Evolutionary conservation across 495 filamentous ascomycete genomes (phyloP), one percentile per base, ranked within the genome.

Genomic region (Hypoxylon crocopeplum): DNA sequence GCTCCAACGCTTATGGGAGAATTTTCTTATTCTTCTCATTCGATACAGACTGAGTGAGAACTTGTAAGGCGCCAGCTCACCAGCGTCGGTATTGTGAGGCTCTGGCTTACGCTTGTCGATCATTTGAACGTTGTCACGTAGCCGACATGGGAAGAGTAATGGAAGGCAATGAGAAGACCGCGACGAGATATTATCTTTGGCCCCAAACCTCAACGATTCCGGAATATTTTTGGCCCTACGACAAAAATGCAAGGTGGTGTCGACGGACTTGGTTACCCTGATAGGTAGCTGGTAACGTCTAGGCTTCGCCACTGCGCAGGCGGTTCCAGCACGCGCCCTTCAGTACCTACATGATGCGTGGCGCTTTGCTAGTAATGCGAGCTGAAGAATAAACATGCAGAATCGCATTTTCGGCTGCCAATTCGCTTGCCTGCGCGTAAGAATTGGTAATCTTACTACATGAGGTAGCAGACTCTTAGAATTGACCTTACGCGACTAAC

Each of bases 381-480:
- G 45, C 37, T 22, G 32, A 22, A 24, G 30, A 48, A 39, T 12
- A 8, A n/a, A 46, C 15, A 33, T 44, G 45, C 48, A 36, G 37
- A 32, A 62, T 19, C 39, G 24, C 22, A 42, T 49, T 30, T 11
- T 20, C 22, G 19, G 27, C 5, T 12, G 46, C 46, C 34, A 33
- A 56, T 52, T 45, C 30, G 40, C 34, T 12, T 41, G 20, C 17
- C 11, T 38, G 17, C 39, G 34, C 33, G 53, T 53, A 56, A 52
- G 59, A 63, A 30, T 11, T 46, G 53, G 24, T 41, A 24, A 40
- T 58, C 41, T 58, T 63, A 63, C 60, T 63, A 63, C 60, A 53
- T 30, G 30, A 48, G 24, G 41, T 41, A 33, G 41, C 46, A 22
- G 51, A 40, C 32, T 41, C 39, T 46, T 13, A 40, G 25, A 22